A percentile compares a stretch with the other conserved stretches of the same genome.
Conservation (phyloP, 2,329 filamentous ascomycete genomes). For the Trichothecium sympodiale region DNA sequence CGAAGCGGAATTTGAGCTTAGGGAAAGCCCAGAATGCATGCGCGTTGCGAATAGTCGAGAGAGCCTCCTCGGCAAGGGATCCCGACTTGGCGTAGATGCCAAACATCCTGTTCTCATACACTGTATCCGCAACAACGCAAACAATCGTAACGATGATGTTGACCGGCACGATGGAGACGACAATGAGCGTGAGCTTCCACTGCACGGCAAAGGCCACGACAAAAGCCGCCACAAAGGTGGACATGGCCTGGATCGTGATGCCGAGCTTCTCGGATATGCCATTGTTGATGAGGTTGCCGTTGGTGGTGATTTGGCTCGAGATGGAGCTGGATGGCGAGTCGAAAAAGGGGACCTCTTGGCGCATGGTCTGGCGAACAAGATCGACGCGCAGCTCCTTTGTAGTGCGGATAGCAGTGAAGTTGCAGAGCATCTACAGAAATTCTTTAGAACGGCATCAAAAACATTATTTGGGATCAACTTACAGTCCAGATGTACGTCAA, state of each 20-base stretch:
- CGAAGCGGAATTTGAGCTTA: slow-evolving; percentile 29
- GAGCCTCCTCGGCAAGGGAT: slow-evolving; percentile 35
- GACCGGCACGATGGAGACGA: slow-evolving; percentile 32
- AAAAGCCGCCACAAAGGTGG: slow-evolving; percentile 27
- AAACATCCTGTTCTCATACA: slow-evolving; percentile 31
- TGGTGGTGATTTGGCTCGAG: slow-evolving; percentile 34
- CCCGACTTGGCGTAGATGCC: slow-evolving; percentile 29
- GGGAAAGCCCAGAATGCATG: slow-evolving; percentile 39
- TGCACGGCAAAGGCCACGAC: slow-evolving; percentile 27
- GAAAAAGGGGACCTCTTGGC: slow-evolving; percentile 46
- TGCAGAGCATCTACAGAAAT: slow-evolving; percentile 20
- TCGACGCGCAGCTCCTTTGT: slow-evolving; percentile 24
- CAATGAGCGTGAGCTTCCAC: slow-evolving; percentile 31
- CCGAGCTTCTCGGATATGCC: slow-evolving; percentile 35
- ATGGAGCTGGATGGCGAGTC: slow-evolving; percentile 34
- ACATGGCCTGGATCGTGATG: slow-evolving; percentile 25
- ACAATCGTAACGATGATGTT: slow-evolving; percentile 27
- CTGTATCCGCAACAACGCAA: slow-evolving; percentile 26
- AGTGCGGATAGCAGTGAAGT: slow-evolving; percentile 24
- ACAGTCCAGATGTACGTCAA: slow-evolving; percentile 45
- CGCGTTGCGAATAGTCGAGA: slow-evolving; percentile 35
- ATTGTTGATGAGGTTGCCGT: slow-evolving; percentile 31
- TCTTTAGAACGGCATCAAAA: background rate
- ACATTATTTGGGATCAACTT: slow-evolving; percentile 8
- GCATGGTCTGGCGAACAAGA: slow-evolving; percentile 24